Conservation (phyloP, 2,329 filamentous ascomycete genomes). For the Apiospora arundinis region DNA sequence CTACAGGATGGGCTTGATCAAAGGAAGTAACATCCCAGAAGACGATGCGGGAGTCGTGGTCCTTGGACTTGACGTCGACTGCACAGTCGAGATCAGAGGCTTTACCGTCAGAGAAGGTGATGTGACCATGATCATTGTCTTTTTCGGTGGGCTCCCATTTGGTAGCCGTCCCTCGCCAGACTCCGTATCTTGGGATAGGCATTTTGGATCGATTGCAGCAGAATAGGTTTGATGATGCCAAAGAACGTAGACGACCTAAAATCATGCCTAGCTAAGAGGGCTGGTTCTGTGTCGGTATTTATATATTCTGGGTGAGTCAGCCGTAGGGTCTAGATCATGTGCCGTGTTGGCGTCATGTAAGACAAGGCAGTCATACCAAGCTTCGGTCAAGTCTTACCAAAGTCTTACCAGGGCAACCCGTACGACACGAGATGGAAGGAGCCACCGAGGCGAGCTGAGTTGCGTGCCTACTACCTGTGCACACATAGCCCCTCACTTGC, state of each 20-base stretch:
- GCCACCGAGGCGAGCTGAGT: background rate
- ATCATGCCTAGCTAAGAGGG: background rate
- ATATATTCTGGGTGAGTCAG: background rate
- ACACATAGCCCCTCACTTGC: background rate
- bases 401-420: background rate
- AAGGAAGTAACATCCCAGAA: slow-evolving; percentile 2
- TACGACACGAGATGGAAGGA: background rate
- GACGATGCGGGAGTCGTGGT: slow-evolving; percentile 3
- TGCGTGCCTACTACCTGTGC: background rate
- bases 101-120: slow-evolving; percentile 15
- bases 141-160: slow-evolving; percentile 13
- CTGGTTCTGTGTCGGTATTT: background rate
- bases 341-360: background rate
- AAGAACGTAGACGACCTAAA: background rate
- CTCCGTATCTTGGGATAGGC: slow-evolving; percentile 16
- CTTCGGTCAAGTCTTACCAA: background rate
- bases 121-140: slow-evolving; percentile 11
- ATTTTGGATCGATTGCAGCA: background rate
- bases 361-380: background rate
- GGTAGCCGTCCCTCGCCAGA: slow-evolving; percentile 11
- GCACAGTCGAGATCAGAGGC: background rate
- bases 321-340: background rate
- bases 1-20: background rate
- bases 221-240: background rate
- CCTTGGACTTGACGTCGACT: slow-evolving; percentile 12